phyloP scores from a whole-genome alignment of 306 rosid species.

The Lotus japonicus region DNA sequence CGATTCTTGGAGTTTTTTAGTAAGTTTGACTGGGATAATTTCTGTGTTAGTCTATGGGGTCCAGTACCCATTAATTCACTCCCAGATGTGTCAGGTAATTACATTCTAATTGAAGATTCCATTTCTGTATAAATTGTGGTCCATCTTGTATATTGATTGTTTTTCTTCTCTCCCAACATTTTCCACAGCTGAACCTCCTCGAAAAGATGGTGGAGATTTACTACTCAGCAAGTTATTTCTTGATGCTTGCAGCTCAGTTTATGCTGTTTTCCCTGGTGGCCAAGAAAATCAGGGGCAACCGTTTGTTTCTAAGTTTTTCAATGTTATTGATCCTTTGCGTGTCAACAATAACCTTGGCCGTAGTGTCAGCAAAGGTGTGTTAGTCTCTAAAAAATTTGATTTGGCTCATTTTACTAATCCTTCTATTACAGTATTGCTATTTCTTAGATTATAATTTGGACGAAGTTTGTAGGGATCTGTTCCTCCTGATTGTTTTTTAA shows the following conservation, averaged over 20 bases:
- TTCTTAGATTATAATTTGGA: not conserved
- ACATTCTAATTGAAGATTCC: conserved; percentile 10
- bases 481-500: not conserved
- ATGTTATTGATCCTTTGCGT: conserved; percentile 97
- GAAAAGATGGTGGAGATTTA: conserved; percentile 87
- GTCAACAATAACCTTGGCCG: conserved; percentile 98
- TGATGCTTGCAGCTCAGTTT: conserved; percentile 67
- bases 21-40: conserved; percentile 98
- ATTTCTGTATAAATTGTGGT: not conserved
- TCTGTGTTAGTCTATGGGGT: conserved; percentile 95
- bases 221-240: conserved; percentile 79
- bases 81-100: conserved; percentile 89
- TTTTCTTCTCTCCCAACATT: conserved; percentile 7
- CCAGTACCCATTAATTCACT: conserved; percentile 89
- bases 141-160: conserved; percentile 1
- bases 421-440: not conserved
- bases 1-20: conserved; percentile 95
- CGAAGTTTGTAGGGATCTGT: not conserved
- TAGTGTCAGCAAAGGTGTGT: conserved; percentile 95
- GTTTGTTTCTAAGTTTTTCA: conserved; percentile 87
- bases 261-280: conserved; percentile 82
- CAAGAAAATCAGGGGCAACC: conserved; percentile 84
- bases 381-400: conserved; percentile 1
- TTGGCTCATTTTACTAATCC: not conserved
- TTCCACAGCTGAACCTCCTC: conserved; percentile 86